phyloP scores from a whole-genome alignment of 2,329 filamentous ascomycete species.

The Fusarium mundagurra region DNA sequence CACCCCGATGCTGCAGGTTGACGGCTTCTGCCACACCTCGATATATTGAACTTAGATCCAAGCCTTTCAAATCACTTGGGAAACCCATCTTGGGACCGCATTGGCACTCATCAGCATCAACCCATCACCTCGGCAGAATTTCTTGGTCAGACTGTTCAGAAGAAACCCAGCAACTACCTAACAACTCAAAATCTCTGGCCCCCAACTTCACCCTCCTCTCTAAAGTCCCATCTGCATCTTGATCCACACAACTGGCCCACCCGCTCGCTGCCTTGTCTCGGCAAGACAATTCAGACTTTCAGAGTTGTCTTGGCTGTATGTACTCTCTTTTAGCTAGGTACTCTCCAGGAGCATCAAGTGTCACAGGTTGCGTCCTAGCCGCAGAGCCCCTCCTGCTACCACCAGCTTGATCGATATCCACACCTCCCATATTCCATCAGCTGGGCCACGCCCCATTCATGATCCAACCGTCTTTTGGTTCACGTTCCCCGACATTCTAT shows the following conservation, averaged over 20 bases:
- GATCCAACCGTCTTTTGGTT: constrained; percentile 15
- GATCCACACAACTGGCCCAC: constrained; percentile 36
- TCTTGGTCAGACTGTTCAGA: constrained; percentile 6
- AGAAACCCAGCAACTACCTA: neutral
- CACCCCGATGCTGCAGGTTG: constrained; percentile 2
- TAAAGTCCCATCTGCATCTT: constrained; percentile 19
- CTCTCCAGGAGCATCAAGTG: constrained; percentile 18
- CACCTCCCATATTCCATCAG: constrained; percentile 25
- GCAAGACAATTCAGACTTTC: constrained; percentile 7
- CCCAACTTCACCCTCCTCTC: constrained; percentile 24
- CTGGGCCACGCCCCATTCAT: constrained; percentile 26
- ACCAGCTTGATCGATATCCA: constrained; percentile 24
- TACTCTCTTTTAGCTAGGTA: constrained; percentile 4
- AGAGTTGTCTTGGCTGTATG: neutral
- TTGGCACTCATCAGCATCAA: neutral
- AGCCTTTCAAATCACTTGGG: neutral
- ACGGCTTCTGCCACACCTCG: constrained; percentile 11
- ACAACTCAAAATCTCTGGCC: constrained; percentile 4
- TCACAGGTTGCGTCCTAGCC: constrained; percentile 38
- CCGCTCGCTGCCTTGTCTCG: constrained; percentile 26
- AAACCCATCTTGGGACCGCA: neutral
- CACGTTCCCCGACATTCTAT: constrained; percentile 2
- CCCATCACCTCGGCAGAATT: neutral
- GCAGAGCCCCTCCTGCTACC: constrained; percentile 34
- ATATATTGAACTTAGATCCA: constrained; percentile 9